Evolutionary conservation across 2,329 filamentous ascomycete genomes (phyloP).

Genomic region (Aspergillus sergii): DNA sequence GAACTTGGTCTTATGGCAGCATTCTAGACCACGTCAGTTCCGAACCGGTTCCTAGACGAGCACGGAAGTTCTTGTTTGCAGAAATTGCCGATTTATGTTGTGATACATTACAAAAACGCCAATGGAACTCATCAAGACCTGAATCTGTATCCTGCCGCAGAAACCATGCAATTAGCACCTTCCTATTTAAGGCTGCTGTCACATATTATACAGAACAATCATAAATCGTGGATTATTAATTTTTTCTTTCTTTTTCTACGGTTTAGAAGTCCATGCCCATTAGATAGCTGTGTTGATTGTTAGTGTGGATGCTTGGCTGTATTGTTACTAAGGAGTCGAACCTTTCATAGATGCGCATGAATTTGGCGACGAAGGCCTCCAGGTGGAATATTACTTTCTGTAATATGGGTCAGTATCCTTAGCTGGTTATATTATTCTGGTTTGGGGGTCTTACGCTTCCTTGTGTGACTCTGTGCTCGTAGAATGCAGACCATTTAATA

Average conservation of each 20-base stretch:
- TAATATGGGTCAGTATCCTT: slow-evolving; percentile 12
- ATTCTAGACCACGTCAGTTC: not conserved
- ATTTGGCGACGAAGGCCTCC: slow-evolving; percentile 97
- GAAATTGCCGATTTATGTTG: not conserved
- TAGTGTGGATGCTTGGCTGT: slow-evolving; percentile 30
- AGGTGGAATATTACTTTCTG: slow-evolving; percentile 95
- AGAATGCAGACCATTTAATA: slow-evolving; percentile 94
- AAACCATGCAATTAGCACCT: slow-evolving; percentile 3
- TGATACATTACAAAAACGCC: not conserved
- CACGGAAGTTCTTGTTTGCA: not conserved
- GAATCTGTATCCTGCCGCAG: not conserved
- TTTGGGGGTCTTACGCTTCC: slow-evolving; percentile 59
- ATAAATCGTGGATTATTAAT: slow-evolving; percentile 30
- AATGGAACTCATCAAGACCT: not conserved
- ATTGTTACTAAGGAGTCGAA: slow-evolving; percentile 47
- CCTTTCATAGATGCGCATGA: slow-evolving; percentile 95
- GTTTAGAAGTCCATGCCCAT: slow-evolving; percentile 77
- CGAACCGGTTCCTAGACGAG: not conserved
- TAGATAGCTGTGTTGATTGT: slow-evolving; percentile 45
- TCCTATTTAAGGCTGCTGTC: slow-evolving; percentile 7
- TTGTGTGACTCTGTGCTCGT: slow-evolving; percentile 90
- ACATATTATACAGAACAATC: slow-evolving; percentile 29
- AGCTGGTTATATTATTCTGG: not conserved
- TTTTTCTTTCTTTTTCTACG: slow-evolving; percentile 1
- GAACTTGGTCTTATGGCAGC: slow-evolving; percentile 3